These are phyloP conservation scores for Aureobasidium sp. DNA, from an alignment of 2,329 filamentous ascomycete genomes.

Conservation along the genomic window DNA sequence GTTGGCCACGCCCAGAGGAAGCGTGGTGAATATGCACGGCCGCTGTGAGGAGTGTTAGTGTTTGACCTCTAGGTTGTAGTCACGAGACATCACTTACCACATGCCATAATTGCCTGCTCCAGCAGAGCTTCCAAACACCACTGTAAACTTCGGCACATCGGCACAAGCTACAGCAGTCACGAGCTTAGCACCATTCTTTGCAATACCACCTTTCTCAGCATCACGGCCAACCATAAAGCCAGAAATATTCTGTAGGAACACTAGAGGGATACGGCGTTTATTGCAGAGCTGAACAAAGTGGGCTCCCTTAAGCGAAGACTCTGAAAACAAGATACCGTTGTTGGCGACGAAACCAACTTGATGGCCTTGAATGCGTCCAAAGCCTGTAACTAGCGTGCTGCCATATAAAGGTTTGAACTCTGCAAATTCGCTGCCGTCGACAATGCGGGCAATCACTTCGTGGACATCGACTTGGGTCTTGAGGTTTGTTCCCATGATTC, in stretches of 20 bases:
- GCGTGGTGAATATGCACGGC: slow-evolving; percentile 80
- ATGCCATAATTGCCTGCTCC: slow-evolving; percentile 98
- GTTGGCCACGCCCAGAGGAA: slow-evolving; percentile 98
- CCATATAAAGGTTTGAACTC: slow-evolving; percentile 95
- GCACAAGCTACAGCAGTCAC: slow-evolving; percentile 93
- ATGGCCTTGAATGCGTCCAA: slow-evolving; percentile 82
- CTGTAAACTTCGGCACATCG: slow-evolving; percentile 91
- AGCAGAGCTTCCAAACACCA: slow-evolving; percentile 87
- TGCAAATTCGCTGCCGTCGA: slow-evolving; percentile 80
- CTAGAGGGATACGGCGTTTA: slow-evolving; percentile 77
- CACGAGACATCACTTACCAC: slow-evolving; percentile 48
- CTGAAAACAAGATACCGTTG: slow-evolving; percentile 88
- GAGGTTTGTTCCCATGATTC: slow-evolving; percentile 85
- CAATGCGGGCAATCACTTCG: slow-evolving; percentile 86
- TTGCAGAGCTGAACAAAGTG: slow-evolving; percentile 95
- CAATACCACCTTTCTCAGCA: slow-evolving; percentile 89
- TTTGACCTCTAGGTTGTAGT: neutral
- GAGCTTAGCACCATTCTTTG: slow-evolving; percentile 95
- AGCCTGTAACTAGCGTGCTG: slow-evolving; percentile 81
- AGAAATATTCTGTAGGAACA: slow-evolving; percentile 94
- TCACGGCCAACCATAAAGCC: slow-evolving; percentile 97
- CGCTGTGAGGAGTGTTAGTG: slow-evolving; percentile 37
- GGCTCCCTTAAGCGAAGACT: slow-evolving; percentile 82
- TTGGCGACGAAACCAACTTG: slow-evolving; percentile 91
- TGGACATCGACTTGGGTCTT: slow-evolving; percentile 77